A percentile compares a stretch with the other conserved stretches of the same genome.
Evolutionary conservation across 208 protist genomes (phyloP).

Genomic region (Trypanosoma melophagium): DNA sequence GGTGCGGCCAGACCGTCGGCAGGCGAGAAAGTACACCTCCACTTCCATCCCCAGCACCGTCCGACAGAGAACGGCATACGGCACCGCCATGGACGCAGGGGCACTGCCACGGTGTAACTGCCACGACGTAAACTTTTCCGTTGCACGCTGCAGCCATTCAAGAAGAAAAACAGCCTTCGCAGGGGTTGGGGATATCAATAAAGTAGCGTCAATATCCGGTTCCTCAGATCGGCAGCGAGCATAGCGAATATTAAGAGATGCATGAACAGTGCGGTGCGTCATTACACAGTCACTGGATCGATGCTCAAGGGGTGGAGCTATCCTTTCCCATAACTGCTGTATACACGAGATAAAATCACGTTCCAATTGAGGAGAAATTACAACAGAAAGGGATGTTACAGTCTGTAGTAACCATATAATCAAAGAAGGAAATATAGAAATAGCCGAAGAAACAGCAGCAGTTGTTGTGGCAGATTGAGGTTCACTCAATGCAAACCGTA

Average conservation of each 20-base stretch:
- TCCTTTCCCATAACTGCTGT: constrained; percentile 14
- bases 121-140: background rate
- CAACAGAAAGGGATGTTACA: background rate
- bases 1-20: background rate
- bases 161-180: constrained; percentile 5
- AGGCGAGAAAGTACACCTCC: constrained; percentile 29
- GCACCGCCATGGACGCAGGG: constrained; percentile 1
- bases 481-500: background rate
- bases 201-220: background rate
- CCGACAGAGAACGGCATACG: constrained; percentile 22
- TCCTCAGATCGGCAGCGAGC: background rate
- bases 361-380: background rate
- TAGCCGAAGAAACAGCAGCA: too few species aligned
- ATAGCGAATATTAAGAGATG: constrained; percentile 27
- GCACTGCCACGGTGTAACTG: background rate
- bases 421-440: background rate
- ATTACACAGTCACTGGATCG: constrained; percentile 23
- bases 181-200: constrained; percentile 3
- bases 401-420: constrained; percentile 4
- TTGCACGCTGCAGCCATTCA: background rate
- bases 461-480: too few species aligned
- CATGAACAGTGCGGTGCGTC: constrained; percentile 29
- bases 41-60: constrained; percentile 25
- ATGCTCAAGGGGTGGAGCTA: constrained; percentile 24
- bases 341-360: constrained; percentile 4